Evolutionary conservation across 2,329 filamentous ascomycete species (phyloP).

Genomic region (Fusarium incarnatum): DNA sequence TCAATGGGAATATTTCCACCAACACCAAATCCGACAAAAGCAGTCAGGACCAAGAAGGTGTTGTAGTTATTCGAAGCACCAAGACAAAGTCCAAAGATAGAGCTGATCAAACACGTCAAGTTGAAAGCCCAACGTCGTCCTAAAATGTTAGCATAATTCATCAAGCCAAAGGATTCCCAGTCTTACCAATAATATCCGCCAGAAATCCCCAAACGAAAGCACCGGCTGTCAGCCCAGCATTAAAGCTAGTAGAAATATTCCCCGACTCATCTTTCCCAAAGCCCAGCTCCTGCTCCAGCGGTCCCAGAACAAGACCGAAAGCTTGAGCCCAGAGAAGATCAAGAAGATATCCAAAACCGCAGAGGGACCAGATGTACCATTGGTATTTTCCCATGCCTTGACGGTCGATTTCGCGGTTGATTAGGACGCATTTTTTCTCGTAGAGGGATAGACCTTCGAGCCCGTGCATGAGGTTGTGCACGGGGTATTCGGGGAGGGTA

Average conservation of each 20-base stretch:
- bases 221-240: constrained; percentile 64
- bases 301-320: constrained; percentile 65
- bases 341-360: constrained; percentile 66
- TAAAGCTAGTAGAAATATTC: constrained; percentile 67
- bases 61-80: constrained; percentile 62
- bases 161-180: too few species aligned
- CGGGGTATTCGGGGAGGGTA: background rate
- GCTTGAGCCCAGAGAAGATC: constrained; percentile 70
- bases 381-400: constrained; percentile 66
- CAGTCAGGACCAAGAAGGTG: constrained; percentile 64
- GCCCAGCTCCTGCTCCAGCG: constrained; percentile 67
- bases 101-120: constrained; percentile 66
- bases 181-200: constrained; percentile 63
- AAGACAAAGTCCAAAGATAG: constrained; percentile 64
- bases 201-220: constrained; percentile 67
- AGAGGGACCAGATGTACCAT: constrained; percentile 64
- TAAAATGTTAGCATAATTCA: constrained; percentile 14
- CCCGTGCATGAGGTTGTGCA: background rate
- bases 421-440: constrained; percentile 52
- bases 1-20: constrained; percentile 68
- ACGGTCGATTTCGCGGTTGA: constrained; percentile 60
- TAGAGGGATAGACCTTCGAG: constrained; percentile 48
- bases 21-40: constrained; percentile 65
- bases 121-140: constrained; percentile 68
- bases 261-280: constrained; percentile 55